Evolutionary conservation across 75 land plant species (phyloP), one percentile per base, ranked within the genome.

Genomic region (Cryptomeria japonica): DNA sequence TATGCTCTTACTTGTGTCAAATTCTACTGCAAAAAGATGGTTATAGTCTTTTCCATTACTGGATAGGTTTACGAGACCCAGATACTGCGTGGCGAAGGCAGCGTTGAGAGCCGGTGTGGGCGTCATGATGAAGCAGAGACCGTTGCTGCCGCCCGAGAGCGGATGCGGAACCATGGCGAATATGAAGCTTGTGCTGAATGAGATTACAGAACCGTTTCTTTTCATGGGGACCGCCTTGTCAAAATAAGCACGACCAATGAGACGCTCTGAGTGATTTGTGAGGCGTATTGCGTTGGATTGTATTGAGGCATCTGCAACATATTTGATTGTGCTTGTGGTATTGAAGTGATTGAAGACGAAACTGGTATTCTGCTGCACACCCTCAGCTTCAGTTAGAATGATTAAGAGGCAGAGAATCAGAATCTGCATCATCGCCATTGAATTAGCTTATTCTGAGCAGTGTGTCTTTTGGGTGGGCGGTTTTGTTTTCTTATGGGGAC

Each of bases 191-290:
- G 93, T 92, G 37, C 89, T 90, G 85, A 92, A 49, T 31, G 93
- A 92, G 15, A 86, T 38, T 25, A 85, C 80, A 22, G 85, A 51
- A 34, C 84, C 86, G 49, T 19, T n/a, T 47, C 46, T 68, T 82
- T 86, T 88, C 84, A 92, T 70, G 32, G 32, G 1, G 32, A 70
- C 61, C 12, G 91, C 91, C 3, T 38, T 13, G 16, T 85, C 15
- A 49, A 90, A 91, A 47, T 88, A 91, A 41, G 91, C 94, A 42
- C 89, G 92, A 16, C 94, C 92, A 10, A 88, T 3, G 28, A 83
- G 28, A 0, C 90, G 61, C 4, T 49, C 0, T 2, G 92, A 84
- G 36, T 56, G 34, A 58, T 93, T 88, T 0, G 94, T 93, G 44
- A 93, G 86, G 22, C 34, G 12, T 1, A 93, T 64, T 28, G 86